Percentiles rank a stretch among this genome's conserved stretches.
These are phyloP conservation scores for Diddensiella transvaalensis DNA, from an alignment of 805 yeast species.

Conservation along the genomic window DNA sequence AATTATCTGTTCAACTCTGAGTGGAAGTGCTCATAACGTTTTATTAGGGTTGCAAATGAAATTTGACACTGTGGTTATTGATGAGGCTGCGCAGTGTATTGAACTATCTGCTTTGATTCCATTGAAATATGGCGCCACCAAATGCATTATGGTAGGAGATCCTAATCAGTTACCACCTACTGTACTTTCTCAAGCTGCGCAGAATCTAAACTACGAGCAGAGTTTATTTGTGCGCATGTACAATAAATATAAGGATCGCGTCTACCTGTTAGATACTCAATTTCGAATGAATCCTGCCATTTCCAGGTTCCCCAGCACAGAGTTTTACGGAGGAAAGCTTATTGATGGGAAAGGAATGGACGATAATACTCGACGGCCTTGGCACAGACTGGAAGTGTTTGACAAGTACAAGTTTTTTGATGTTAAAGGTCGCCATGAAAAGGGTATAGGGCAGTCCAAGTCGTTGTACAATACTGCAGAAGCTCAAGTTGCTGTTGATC, in stretches of 20 bases:
- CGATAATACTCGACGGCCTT: slow-evolving; percentile 54
- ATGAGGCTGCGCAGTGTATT: slow-evolving; percentile 97
- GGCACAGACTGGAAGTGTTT: slow-evolving; percentile 62
- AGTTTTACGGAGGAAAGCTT: slow-evolving; percentile 71
- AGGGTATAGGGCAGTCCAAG: slow-evolving; percentile 53
- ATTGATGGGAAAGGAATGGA: slow-evolving; percentile 78
- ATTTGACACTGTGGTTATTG: slow-evolving; percentile 88
- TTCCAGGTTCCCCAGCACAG: slow-evolving; percentile 77
- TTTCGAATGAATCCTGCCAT: slow-evolving; percentile 97
- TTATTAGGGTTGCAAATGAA: slow-evolving; percentile 67
- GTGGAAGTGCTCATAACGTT: slow-evolving; percentile 92
- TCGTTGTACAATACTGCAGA: slow-evolving; percentile 72
- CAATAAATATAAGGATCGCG: slow-evolving; percentile 52
- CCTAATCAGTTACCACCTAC: slow-evolving; percentile 98
- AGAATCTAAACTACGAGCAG: slow-evolving; percentile 76
- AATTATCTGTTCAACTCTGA: slow-evolving; percentile 84
- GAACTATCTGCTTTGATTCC: slow-evolving; percentile 92
- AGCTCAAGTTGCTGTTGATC: slow-evolving; percentile 66
- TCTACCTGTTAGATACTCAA: slow-evolving; percentile 79
- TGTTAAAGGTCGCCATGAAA: slow-evolving; percentile 59
- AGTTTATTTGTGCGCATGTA: slow-evolving; percentile 94
- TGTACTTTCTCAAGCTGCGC: slow-evolving; percentile 84
- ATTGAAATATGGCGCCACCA: slow-evolving; percentile 80
- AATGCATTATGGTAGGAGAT: slow-evolving; percentile 97
- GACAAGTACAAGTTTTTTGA: slow-evolving; percentile 80